Percentiles rank a stretch among this genome's conserved stretches.
Conservation (phyloP, 148 eudicot species). For the Diospyros kaki region DNA sequence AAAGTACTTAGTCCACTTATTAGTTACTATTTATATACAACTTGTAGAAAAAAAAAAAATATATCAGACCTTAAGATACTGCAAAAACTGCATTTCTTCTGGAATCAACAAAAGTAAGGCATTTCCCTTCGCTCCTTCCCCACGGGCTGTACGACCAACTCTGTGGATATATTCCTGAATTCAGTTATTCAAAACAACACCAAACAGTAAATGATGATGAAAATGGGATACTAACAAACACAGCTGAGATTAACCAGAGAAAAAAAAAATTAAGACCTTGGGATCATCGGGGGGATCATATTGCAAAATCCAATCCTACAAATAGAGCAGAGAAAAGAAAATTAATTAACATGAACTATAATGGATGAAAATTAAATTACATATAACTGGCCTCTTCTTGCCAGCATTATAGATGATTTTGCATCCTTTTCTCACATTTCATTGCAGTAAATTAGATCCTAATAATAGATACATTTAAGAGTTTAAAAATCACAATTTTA, state of each 20-base stretch:
- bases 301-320: conserved; percentile 95
- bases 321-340: neutral
- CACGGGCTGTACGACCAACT: conserved; percentile 99
- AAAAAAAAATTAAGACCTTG: conserved; percentile 43
- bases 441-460: too few relatives aligned
- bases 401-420: neutral
- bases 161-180: conserved; percentile 91
- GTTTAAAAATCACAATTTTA: too few relatives aligned
- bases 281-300: conserved; percentile 98
- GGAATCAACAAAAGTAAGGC: conserved; percentile 89
- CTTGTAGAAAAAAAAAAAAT: neutral
- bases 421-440: neutral
- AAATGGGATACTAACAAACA: neutral
- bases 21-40: neutral
- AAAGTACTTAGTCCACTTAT: neutral
- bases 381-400: neutral
- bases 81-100: conserved; percentile 81
- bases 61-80: conserved; percentile 67
- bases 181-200: neutral
- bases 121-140: conserved; percentile 88
- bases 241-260: neutral
- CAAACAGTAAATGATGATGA: neutral
- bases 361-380: neutral
- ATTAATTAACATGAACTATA: neutral
- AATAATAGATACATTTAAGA: too few relatives aligned